These are phyloP conservation scores for Thelephora ganbajun DNA, from an alignment of 768 basidiomycete genomes.

Conservation along the genomic window DNA sequence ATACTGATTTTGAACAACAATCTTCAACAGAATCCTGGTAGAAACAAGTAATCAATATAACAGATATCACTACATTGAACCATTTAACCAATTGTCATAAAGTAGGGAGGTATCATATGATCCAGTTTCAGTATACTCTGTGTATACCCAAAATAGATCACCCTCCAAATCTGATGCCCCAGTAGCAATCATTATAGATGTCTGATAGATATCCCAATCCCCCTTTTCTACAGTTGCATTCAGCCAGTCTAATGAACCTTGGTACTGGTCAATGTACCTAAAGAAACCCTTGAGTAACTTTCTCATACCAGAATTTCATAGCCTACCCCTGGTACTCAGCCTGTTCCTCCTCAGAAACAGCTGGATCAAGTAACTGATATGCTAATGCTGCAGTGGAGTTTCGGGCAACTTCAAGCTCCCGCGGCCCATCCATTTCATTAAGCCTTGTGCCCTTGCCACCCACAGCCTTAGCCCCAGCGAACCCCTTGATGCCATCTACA, in stretches of 20 bases:
- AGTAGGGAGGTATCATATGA: too few relatives aligned
- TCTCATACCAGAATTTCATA: background rate
- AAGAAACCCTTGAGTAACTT: constrained; percentile 1
- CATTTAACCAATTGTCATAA: too few relatives aligned
- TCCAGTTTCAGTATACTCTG: too few relatives aligned
- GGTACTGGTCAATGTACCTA: constrained; percentile 66
- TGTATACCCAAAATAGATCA: too few relatives aligned
- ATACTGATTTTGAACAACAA: too few relatives aligned
- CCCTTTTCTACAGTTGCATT: constrained; percentile 38
- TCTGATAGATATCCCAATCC: constrained; percentile 42
- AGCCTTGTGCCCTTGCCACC: constrained; percentile 22
- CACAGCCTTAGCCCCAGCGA: constrained; percentile 47
- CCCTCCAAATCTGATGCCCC: constrained; percentile 12
- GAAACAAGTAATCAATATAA: too few relatives aligned
- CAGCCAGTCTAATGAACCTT: constrained; percentile 47
- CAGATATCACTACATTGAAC: too few relatives aligned
- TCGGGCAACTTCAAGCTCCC: constrained; percentile 10
- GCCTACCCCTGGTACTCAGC: constrained; percentile 60
- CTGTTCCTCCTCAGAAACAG: constrained; percentile 48
- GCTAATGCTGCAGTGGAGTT: constrained; percentile 49
- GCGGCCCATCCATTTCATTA: constrained; percentile 9
- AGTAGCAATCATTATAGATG: constrained; percentile 33
- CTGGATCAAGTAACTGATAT: constrained; percentile 41
- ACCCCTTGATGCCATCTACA: constrained; percentile 71
- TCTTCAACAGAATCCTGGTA: too few relatives aligned